A percentile compares a stretch with the other conserved stretches of the same genome.
These are phyloP conservation scores for Otatea glauca DNA, from an alignment of 176 grass and related monocot genomes.

Conservation along the genomic window DNA sequence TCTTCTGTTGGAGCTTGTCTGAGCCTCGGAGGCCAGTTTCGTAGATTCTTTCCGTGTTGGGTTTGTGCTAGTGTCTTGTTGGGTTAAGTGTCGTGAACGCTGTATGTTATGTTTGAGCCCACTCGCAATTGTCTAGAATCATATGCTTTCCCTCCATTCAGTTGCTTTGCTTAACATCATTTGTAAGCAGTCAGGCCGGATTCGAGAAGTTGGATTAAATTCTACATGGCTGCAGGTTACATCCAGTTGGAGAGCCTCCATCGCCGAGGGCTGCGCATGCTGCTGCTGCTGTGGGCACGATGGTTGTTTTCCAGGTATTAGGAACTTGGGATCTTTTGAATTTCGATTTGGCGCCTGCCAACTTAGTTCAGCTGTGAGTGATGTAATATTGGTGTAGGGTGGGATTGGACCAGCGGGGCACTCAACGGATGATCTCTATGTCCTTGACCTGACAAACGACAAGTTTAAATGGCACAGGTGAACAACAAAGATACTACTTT, in stretches of 20 bases:
- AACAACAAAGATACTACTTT: constrained; percentile 17
- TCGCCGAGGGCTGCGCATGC: constrained; percentile 91
- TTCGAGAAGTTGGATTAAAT: background rate
- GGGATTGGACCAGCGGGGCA: constrained; percentile 97
- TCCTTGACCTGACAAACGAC: constrained; percentile 96
- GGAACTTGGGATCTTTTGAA: constrained; percentile 12
- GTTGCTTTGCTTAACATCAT: background rate
- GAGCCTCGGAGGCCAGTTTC: background rate
- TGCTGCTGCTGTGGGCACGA: constrained; percentile 82
- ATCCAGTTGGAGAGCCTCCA: constrained; percentile 82
- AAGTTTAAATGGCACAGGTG: constrained; percentile 99
- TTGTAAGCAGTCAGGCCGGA: background rate
- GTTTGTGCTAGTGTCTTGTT: background rate
- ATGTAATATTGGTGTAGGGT: constrained; percentile 57
- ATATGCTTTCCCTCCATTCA: constrained; percentile 22
- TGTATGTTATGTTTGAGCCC: constrained; percentile 19
- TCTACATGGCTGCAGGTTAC: constrained; percentile 48
- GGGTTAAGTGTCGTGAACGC: background rate
- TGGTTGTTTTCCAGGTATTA: constrained; percentile 97
- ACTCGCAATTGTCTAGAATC: background rate
- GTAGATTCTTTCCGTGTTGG: background rate
- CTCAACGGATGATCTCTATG: constrained; percentile 96
- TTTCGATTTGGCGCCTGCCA: constrained; percentile 17
- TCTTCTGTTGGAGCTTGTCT: background rate
- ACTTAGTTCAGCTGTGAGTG: constrained; percentile 27